Percentiles rank a stretch among this genome's conserved stretches.
Evolutionary conservation across 1,284 basidiomycete genomes (phyloP).

Genomic region (Puccinia triticina): DNA sequence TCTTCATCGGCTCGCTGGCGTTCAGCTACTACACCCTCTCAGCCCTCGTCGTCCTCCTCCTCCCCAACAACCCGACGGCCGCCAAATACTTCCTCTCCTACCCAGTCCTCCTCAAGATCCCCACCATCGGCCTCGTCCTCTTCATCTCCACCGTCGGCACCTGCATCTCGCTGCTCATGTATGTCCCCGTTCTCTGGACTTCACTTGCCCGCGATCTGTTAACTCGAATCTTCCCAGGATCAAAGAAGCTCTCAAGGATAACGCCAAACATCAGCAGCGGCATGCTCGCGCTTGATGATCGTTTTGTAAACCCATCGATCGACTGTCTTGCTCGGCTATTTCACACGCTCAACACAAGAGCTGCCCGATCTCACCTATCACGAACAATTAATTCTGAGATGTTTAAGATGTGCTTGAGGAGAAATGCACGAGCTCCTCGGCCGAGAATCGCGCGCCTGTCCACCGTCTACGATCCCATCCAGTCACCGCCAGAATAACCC

Average conservation of each 20-base stretch:
- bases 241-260: too few species aligned
- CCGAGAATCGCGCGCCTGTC: neutral
- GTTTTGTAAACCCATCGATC: slow-evolving; percentile 82
- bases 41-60: neutral
- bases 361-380: slow-evolving; percentile 76
- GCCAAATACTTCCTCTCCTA: neutral
- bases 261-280: too few species aligned
- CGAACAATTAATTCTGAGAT: slow-evolving; percentile 86
- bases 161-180: neutral
- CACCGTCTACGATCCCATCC: neutral
- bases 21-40: neutral
- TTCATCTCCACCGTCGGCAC: neutral
- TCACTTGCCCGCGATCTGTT: too few species aligned
- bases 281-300: slow-evolving; percentile 94
- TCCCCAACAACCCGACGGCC: neutral
- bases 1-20: neutral
- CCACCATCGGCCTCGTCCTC: neutral
- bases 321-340: slow-evolving; percentile 85
- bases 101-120: neutral
- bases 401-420: slow-evolving; percentile 88
- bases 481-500: slow-evolving; percentile 28
- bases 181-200: too few species aligned
- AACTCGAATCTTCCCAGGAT: too few species aligned
- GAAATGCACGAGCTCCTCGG: slow-evolving; percentile 60
- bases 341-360: slow-evolving; percentile 83